A percentile compares a stretch with the other conserved stretches of the same genome.
Conservation (phyloP, 139 green algal genomes). For the Micractinium sp. region DNA sequence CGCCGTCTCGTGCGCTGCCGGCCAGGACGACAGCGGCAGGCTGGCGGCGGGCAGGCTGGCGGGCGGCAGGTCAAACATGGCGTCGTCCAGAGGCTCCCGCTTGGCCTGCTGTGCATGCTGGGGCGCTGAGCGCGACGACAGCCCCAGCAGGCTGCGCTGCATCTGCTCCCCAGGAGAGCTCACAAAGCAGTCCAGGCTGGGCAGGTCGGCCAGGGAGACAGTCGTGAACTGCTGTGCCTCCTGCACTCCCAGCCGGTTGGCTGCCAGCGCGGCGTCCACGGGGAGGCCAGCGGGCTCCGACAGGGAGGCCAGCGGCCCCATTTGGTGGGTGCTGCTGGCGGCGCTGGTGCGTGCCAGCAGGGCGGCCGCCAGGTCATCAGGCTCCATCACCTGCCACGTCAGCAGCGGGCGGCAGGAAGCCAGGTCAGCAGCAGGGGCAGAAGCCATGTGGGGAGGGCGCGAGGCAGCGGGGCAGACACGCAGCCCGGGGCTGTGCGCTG, state of each 20-base stretch:
- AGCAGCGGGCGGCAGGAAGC: not conserved
- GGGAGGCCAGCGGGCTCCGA: not conserved
- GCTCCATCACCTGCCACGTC: constrained; percentile 4
- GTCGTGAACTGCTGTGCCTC: not conserved
- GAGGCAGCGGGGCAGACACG: too few relatives aligned
- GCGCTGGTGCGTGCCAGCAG: constrained; percentile 6
- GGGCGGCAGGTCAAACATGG: not conserved
- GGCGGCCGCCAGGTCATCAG: not conserved
- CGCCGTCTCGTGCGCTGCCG: not conserved
- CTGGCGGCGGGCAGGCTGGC: not conserved
- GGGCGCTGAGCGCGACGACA: not conserved
- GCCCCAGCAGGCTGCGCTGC: not conserved
- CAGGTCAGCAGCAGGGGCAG: too few relatives aligned
- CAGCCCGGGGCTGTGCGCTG: too few relatives aligned
- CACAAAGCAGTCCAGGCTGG: too few relatives aligned
- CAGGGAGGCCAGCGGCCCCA: too few relatives aligned
- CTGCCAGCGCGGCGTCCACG: not conserved
- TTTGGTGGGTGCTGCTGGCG: not conserved
- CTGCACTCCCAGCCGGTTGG: too few relatives aligned
- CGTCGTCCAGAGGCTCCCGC: not conserved
- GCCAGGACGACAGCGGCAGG: not conserved
- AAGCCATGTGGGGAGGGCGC: too few relatives aligned
- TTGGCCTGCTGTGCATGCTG: not conserved
- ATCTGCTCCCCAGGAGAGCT: not conserved
- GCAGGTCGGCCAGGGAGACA: not conserved